Conservation (phyloP, 768 basidiomycete species). For the Collybiopsis luxurians region DNA sequence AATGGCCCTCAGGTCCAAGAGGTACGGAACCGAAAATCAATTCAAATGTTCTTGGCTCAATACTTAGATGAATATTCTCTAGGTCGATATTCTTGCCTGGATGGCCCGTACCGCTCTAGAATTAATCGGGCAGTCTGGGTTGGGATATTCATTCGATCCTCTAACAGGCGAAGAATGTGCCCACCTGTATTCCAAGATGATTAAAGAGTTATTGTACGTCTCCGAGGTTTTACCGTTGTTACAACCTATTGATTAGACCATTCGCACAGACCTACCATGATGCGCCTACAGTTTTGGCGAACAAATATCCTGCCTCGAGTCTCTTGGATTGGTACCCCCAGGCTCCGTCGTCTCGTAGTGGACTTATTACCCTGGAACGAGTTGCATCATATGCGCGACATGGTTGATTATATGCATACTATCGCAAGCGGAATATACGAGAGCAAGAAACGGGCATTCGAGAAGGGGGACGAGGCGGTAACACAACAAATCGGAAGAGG, state of each 20-base stretch:
- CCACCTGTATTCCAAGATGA: not conserved
- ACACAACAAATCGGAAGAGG: constrained; percentile 26
- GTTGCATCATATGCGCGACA: constrained; percentile 20
- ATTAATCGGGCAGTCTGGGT: constrained; percentile 3
- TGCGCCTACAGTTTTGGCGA: not conserved
- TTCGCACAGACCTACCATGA: not conserved
- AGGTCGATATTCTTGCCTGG: constrained; percentile 19
- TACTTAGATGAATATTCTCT: no score
- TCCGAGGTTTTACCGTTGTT: not conserved
- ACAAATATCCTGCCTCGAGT: constrained; percentile 18
- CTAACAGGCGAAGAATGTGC: not conserved
- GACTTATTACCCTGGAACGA: constrained; percentile 17
- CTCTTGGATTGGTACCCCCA: constrained; percentile 18
- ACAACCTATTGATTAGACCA: not conserved
- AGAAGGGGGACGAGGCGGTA: constrained; percentile 21
- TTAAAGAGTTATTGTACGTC: constrained; percentile 1
- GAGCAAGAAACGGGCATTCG: constrained; percentile 25
- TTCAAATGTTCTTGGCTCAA: constrained; percentile 11
- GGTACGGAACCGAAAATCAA: constrained; percentile 18
- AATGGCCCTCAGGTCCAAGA: not conserved
- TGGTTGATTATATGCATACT: constrained; percentile 25
- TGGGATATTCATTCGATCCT: constrained; percentile 7
- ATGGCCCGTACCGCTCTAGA: constrained; percentile 7
- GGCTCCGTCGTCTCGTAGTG: constrained; percentile 25
- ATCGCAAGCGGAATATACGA: constrained; percentile 23